Conservation (phyloP, 352 stramenopile species). For the Phytophthora palmivora region DNA sequence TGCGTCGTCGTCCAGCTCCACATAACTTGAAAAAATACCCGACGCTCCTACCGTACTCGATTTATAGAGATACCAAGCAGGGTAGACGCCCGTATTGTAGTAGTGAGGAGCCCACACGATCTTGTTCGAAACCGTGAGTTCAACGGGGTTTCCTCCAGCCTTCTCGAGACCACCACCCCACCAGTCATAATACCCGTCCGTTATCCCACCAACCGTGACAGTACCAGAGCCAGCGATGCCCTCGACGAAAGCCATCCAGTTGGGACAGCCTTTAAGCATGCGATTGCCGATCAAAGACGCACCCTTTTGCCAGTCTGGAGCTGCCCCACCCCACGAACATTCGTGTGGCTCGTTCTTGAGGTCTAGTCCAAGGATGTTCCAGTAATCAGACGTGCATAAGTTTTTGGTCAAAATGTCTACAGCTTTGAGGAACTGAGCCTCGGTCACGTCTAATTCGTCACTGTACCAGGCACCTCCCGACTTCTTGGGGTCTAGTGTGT, state of each 20-base stretch:
- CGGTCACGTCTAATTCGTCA: conserved; percentile 45
- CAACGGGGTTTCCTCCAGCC: conserved; percentile 39
- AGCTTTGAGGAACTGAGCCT: conserved; percentile 59
- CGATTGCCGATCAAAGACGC: conserved; percentile 59
- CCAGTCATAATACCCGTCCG: conserved; percentile 62
- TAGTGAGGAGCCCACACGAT: conserved; percentile 74
- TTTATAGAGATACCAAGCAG: conserved; percentile 65
- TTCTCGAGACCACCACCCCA: conserved; percentile 60
- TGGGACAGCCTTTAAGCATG: conserved; percentile 63
- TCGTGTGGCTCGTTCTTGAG: conserved; percentile 74
- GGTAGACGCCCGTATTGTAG: conserved; percentile 72
- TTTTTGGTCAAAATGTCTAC: conserved; percentile 67
- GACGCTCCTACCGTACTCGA: conserved; percentile 21
- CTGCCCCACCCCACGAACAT: conserved; percentile 50
- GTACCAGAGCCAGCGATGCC: conserved; percentile 49
- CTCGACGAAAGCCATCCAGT: conserved; percentile 75
- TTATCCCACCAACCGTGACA: conserved; percentile 39
- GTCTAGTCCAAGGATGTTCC: conserved; percentile 71
- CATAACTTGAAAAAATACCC: conserved; percentile 35
- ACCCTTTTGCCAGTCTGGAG: conserved; percentile 61
- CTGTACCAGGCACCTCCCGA: conserved; percentile 71
- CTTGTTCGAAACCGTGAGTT: conserved; percentile 49
- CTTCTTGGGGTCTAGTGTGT: conserved; percentile 52
- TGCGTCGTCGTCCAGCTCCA: conserved; percentile 54
- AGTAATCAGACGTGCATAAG: conserved; percentile 59